These are phyloP conservation scores for Fragaria iinumae DNA, from an alignment of 306 rosid genomes.

Conservation along the genomic window DNA sequence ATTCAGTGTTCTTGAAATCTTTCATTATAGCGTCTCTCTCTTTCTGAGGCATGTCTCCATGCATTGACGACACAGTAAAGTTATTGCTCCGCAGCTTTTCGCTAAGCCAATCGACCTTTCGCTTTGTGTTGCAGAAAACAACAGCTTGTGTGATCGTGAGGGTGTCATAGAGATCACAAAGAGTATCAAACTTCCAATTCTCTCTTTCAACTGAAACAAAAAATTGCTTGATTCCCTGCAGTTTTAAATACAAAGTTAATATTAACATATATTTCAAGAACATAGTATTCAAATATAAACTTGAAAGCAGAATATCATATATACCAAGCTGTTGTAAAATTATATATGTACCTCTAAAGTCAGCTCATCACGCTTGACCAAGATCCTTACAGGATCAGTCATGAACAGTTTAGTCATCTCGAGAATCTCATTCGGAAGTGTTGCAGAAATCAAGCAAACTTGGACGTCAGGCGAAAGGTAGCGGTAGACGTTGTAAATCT, in stretches of 20 bases:
- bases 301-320: too few relatives aligned
- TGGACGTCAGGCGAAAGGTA: slow-evolving; percentile 62
- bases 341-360: slow-evolving; percentile 46
- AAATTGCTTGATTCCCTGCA: slow-evolving; percentile 96
- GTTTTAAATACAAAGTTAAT: not conserved
- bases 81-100: slow-evolving; percentile 88
- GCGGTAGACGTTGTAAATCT: slow-evolving; percentile 87
- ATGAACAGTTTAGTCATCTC: slow-evolving; percentile 92
- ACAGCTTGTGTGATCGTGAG: slow-evolving; percentile 97
- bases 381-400: slow-evolving; percentile 95
- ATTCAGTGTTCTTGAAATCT: slow-evolving; percentile 76
- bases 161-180: slow-evolving; percentile 95
- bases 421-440: slow-evolving; percentile 96
- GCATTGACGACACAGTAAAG: slow-evolving; percentile 90
- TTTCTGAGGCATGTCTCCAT: slow-evolving; percentile 95
- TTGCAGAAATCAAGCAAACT: slow-evolving; percentile 95
- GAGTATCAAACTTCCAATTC: slow-evolving; percentile 95
- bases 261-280: too few relatives aligned
- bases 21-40: slow-evolving; percentile 94
- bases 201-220: slow-evolving; percentile 87
- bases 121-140: slow-evolving; percentile 86
- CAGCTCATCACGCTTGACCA: slow-evolving; percentile 97
- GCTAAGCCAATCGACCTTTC: slow-evolving; percentile 95
- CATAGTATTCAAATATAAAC: too few relatives aligned
- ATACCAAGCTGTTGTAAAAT: too few relatives aligned